phyloP scores from a whole-genome alignment of 2,329 filamentous ascomycete species.

The Colletotrichum incanum region DNA sequence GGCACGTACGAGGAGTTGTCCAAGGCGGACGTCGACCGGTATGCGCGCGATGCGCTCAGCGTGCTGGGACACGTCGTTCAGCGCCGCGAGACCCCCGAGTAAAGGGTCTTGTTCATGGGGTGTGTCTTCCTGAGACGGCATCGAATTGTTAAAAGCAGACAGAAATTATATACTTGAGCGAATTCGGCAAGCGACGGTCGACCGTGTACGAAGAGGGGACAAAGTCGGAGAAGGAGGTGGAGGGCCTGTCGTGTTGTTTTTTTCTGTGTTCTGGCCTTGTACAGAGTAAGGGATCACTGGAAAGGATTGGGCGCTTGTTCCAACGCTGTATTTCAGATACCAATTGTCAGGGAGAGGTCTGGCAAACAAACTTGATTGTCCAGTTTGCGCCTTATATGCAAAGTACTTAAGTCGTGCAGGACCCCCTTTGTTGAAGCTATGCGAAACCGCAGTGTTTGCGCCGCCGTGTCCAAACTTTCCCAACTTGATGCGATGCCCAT shows the following conservation, averaged over 20 bases:
- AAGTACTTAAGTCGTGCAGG: neutral
- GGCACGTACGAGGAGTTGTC: conserved; percentile 55
- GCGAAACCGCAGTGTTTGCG: neutral
- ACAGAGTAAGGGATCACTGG: conserved; percentile 2
- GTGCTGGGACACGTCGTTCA: conserved; percentile 44
- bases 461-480: neutral
- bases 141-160: neutral
- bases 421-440: neutral
- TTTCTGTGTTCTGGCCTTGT: neutral
- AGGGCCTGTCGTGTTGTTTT: neutral
- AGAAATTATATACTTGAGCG: neutral
- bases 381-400: conserved; percentile 4
- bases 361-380: neutral
- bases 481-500: conserved; percentile 7
- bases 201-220: conserved; percentile 10
- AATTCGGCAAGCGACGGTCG: neutral
- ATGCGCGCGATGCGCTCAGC: conserved; percentile 49
- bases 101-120: neutral
- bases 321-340: conserved; percentile 25
- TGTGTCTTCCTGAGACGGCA: neutral
- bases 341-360: conserved; percentile 5
- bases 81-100: neutral
- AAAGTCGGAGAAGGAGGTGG: neutral
- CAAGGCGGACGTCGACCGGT: conserved; percentile 49
- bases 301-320: conserved; percentile 1